Base-by-base conservation (phyloP, 768 basidiomycete species). In the Gymnopilus dilepis region DNA sequence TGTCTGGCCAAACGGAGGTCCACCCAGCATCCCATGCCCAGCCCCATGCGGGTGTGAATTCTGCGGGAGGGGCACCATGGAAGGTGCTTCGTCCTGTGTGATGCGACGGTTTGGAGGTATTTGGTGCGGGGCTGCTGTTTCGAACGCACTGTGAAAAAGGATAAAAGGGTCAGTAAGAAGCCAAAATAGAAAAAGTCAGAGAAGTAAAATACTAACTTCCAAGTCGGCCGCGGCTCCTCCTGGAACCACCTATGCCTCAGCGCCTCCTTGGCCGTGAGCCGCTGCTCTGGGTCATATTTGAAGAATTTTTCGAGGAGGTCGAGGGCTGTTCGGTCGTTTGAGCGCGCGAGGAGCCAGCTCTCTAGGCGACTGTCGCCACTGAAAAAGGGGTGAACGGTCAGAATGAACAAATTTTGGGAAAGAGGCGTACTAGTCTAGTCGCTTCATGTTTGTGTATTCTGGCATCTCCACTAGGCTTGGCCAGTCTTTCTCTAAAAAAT, bases 231-330 rank as follows among this genome's bases (percentile, higher is more conserved):
- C 8, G 95, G 94, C 7, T 96, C 96, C 70, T 97, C 94, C 22
- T 85, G 83, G 74, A 99, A 99, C 95, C 96, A 99, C 64, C 84
- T 84, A 73, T 98, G 96, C 19, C 79, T 80, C 1, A 99, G 78
- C 0, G 94, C 91, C 61, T 92, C 87, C 65, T 84, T 82, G 0
- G 95, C 94, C 0, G 89, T 95, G 41, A 98, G 83, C 31, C 97
- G 82, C 62, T 82, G 86, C 67, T 92, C 91, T 0, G 97, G 97
- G 74, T 98, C 94, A 76, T 95, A 99, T 9, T 85, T 84, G 72
- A 99, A 97, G 37, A 99, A 81, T 61, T 86, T 83, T 12, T 84
- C 83, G n/a, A 99, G 86, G 57, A 99, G 86, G 60, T 97, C 92
- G 71, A 89, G 89, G 24, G 91, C 94, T 40, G 81, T 77, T 2